Conservation (phyloP, 148 eudicot species). For the Cornus kousa region DNA sequence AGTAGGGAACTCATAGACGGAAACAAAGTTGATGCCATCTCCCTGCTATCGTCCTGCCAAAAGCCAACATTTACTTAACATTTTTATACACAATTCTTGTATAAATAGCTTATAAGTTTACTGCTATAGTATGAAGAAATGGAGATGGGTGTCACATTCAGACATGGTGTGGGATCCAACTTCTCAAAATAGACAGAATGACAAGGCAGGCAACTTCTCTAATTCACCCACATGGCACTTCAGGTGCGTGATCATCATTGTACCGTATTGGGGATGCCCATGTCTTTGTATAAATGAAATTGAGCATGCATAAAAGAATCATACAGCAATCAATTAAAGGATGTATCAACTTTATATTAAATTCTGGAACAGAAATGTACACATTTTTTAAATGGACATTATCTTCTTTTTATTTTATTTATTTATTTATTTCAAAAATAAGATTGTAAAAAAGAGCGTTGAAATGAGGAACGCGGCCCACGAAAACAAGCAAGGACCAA, state of each 20-base stretch:
- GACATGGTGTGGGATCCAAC: background rate
- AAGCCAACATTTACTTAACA: background rate
- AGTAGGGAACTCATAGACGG: conserved; percentile 64
- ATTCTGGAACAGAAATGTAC: background rate
- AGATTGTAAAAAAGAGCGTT: too few species aligned
- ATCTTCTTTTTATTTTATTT: too few species aligned
- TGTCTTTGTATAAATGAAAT: background rate
- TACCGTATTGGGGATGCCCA: background rate
- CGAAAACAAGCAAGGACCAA: too few species aligned
- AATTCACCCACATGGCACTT: background rate
- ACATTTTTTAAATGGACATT: too few species aligned
- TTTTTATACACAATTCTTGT: background rate
- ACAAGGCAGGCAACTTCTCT: background rate
- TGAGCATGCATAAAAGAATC: background rate
- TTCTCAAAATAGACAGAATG: background rate
- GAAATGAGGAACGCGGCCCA: too few species aligned
- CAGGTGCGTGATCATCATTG: background rate
- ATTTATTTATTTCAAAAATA: too few species aligned
- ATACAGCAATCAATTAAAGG: background rate
- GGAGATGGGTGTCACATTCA: background rate
- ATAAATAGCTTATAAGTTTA: background rate
- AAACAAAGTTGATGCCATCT: conserved; percentile 68
- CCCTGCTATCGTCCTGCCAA: conserved; percentile 88
- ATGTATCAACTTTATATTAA: background rate
- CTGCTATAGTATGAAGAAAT: background rate